Percentiles rank a stretch among this genome's conserved stretches.
Evolutionary conservation across 2,329 filamentous ascomycete genomes (phyloP).

Genomic region (Fusarium sp.): DNA sequence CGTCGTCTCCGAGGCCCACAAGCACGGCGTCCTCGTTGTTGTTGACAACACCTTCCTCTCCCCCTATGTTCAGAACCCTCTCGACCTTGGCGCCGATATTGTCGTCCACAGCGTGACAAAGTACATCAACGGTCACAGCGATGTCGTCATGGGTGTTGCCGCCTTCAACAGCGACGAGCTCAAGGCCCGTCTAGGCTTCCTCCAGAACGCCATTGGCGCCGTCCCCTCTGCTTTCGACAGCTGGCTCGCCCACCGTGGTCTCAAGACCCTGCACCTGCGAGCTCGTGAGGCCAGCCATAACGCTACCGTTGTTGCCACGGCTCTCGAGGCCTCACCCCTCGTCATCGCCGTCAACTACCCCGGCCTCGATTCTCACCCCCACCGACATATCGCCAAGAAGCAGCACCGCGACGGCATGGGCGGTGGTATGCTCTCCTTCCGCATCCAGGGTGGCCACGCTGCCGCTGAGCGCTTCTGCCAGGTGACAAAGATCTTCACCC

Average conservation of each 20-base stretch:
- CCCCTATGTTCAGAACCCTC: conserved; percentile 95
- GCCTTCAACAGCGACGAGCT: conserved; percentile 92
- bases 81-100: conserved; percentile 95
- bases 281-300: conserved; percentile 87
- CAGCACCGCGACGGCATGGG: conserved; percentile 96
- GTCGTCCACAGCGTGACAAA: conserved; percentile 98
- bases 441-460: conserved; percentile 85
- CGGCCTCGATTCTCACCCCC: conserved; percentile 86
- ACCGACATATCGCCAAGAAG: conserved; percentile 84
- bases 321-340: conserved; percentile 82
- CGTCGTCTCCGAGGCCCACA: conserved; percentile 84
- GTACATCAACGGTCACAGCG: conserved; percentile 98
- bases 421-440: conserved; percentile 97
- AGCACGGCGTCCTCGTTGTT: conserved; percentile 92
- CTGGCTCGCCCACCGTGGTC: conserved; percentile 96
- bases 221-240: conserved; percentile 95
- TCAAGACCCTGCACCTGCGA: conserved; percentile 96
- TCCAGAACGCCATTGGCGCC: conserved; percentile 97
- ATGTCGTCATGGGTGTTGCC: conserved; percentile 97
- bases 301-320: conserved; percentile 79
- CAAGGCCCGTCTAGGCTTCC: conserved; percentile 82
- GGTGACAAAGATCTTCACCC: conserved; percentile 86
- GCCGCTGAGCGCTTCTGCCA: conserved; percentile 95
- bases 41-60: conserved; percentile 99
- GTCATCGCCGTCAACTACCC: conserved; percentile 96